phyloP scores from a whole-genome alignment of 768 basidiomycete genomes.

The Rhizopogon rudus region DNA sequence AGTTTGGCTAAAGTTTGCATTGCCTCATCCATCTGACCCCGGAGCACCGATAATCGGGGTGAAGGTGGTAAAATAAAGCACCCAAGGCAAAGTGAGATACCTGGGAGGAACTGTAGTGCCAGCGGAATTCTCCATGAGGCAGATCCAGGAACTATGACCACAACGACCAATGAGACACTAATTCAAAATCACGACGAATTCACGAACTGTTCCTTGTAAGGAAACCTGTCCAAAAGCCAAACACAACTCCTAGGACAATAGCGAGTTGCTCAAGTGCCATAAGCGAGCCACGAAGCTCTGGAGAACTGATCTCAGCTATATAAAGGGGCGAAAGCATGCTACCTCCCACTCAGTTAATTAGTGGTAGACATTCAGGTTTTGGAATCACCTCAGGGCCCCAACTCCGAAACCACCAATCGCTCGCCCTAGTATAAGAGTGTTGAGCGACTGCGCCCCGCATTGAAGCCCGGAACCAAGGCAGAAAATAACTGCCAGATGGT shows the following conservation, averaged over 20 bases:
- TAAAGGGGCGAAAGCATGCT: conserved; percentile 81
- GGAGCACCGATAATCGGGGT: conserved; percentile 41
- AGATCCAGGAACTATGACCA: conserved; percentile 47
- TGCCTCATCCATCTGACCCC: conserved; percentile 56
- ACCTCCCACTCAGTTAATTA: not conserved
- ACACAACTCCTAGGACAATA: conserved; percentile 76
- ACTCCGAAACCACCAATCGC: conserved; percentile 77
- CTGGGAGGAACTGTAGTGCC: conserved; percentile 66
- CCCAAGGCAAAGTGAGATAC: conserved; percentile 58
- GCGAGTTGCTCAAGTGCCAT: conserved; percentile 77
- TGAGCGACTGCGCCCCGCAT: conserved; percentile 49
- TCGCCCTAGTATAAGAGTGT: conserved; percentile 61
- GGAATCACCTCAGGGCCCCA: conserved; percentile 59
- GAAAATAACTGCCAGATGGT: conserved; percentile 49
- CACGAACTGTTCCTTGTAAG: conserved; percentile 57
- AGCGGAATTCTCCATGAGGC: conserved; percentile 78
- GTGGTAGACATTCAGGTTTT: not conserved
- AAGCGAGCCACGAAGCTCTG: conserved; percentile 74
- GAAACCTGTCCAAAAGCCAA: conserved; percentile 83
- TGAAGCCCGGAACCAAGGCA: conserved; percentile 71
- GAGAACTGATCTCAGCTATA: conserved; percentile 82
- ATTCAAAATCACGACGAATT: not conserved
- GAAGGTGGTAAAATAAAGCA: conserved; percentile 46
- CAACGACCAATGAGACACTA: not conserved
- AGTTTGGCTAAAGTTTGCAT: conserved; percentile 46